phyloP scores from a whole-genome alignment of 331 rosid species.

The Arachis monticola region DNA sequence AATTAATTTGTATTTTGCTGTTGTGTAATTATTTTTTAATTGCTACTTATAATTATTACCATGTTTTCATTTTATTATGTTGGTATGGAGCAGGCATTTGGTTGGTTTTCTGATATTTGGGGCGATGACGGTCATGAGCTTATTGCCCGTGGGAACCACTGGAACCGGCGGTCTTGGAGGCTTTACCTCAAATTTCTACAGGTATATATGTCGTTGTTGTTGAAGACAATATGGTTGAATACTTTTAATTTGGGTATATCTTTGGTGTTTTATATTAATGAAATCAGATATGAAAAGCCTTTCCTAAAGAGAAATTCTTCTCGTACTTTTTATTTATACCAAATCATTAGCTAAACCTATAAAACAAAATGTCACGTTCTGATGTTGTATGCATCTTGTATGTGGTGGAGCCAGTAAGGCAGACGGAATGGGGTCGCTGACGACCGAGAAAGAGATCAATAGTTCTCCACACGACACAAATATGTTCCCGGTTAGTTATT shows the following conservation, averaged over 20 bases:
- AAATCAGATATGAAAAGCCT: not conserved
- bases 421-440: constrained; percentile 35
- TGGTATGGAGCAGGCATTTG: constrained; percentile 62
- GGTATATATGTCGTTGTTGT: constrained; percentile 44
- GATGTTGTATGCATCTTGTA: not conserved
- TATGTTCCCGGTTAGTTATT: constrained; percentile 43
- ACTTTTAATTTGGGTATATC: constrained; percentile 8
- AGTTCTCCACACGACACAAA: constrained; percentile 42
- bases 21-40: not conserved
- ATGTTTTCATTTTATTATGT: not conserved
- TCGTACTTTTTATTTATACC: too few relatives aligned
- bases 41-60: not conserved
- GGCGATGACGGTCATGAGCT: constrained; percentile 57
- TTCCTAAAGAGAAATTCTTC: not conserved
- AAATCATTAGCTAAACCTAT: too few relatives aligned
- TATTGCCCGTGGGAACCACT: constrained; percentile 39
- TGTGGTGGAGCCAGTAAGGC: constrained; percentile 57
- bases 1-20: too few relatives aligned
- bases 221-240: not conserved
- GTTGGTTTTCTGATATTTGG: constrained; percentile 67
- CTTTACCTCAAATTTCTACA: constrained; percentile 46
- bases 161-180: constrained; percentile 36
- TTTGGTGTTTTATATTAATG: not conserved
- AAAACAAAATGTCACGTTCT: too few relatives aligned
- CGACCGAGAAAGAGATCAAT: constrained; percentile 40